Conservation (phyloP, 2,329 filamentous ascomycete genomes). For the Aspergillus ibericus region DNA sequence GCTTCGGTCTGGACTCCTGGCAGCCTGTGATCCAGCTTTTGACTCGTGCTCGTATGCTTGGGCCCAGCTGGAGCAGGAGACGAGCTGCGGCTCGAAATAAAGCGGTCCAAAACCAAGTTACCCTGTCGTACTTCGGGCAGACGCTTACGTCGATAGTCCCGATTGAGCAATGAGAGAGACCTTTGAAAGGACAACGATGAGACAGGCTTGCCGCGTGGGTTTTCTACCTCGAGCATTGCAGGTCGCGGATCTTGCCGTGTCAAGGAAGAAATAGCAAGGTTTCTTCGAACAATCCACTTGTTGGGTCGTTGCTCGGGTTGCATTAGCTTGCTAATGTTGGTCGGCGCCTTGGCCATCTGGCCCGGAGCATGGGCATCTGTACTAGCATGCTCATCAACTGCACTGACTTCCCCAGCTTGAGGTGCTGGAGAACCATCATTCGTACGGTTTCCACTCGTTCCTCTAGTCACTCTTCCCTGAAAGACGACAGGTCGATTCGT, state of each 20-base stretch:
- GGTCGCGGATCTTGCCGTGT: constrained; percentile 36
- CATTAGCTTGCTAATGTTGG: background rate
- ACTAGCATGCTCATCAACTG: constrained; percentile 4
- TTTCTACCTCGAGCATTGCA: constrained; percentile 33
- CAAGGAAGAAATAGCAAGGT: constrained; percentile 38
- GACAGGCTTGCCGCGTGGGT: constrained; percentile 11
- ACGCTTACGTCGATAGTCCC: constrained; percentile 26
- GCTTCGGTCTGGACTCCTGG: constrained; percentile 4
- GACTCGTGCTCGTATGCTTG: background rate
- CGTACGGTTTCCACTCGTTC: background rate
- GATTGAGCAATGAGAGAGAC: constrained; percentile 35
- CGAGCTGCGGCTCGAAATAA: constrained; percentile 27
- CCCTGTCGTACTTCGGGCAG: constrained; percentile 17
- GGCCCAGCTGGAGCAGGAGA: constrained; percentile 4
- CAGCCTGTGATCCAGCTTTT: constrained; percentile 12
- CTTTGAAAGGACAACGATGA: constrained; percentile 30
- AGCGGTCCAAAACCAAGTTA: constrained; percentile 38
- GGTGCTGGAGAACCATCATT: background rate
- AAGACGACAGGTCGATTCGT: constrained; percentile 11
- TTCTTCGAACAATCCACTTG: constrained; percentile 37
- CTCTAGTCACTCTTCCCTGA: constrained; percentile 4
- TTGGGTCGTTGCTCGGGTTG: constrained; percentile 24
- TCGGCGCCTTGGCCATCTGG: constrained; percentile 1
- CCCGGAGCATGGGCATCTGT: background rate
- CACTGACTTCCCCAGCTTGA: constrained; percentile 4